A percentile compares a stretch with the other conserved stretches of the same genome.
phyloP scores from a whole-genome alignment of 2,329 filamentous ascomycete species.

The Colletotrichum echinochloae region DNA sequence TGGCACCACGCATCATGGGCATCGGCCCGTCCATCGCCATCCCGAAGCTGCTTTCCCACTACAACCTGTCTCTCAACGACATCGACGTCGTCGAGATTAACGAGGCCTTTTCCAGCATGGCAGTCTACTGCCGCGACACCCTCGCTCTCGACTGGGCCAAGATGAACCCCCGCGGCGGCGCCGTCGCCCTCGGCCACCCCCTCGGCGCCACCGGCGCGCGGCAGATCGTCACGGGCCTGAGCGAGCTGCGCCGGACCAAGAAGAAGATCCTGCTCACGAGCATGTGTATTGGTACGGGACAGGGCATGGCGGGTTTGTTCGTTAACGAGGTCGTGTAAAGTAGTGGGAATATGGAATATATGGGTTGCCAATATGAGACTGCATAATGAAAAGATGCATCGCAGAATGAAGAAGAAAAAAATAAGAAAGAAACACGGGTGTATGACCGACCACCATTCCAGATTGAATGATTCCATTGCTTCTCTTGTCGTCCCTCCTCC shows the following conservation, averaged over 20 bases:
- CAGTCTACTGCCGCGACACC: constrained; percentile 87
- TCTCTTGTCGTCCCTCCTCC: no score
- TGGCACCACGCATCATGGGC: constrained; percentile 96
- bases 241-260: constrained; percentile 84
- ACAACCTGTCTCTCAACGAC: constrained; percentile 82
- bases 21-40: constrained; percentile 83
- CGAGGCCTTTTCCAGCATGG: constrained; percentile 98
- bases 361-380: background rate
- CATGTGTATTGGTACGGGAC: constrained; percentile 84
- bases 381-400: background rate
- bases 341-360: no score
- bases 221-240: constrained; percentile 90
- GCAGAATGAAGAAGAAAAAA: constrained; percentile 1
- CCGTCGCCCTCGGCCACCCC: constrained; percentile 86
- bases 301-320: constrained; percentile 76
- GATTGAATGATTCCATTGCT: background rate
- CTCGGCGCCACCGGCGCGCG: constrained; percentile 82
- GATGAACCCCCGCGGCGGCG: constrained; percentile 85
- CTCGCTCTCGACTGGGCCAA: constrained; percentile 79
- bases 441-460: background rate
- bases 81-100: constrained; percentile 94
- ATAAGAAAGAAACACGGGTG: background rate
- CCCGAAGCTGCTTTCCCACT: constrained; percentile 85
- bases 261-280: constrained; percentile 93
- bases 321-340: constrained; percentile 63